Conservation (phyloP, 495 filamentous ascomycete species). For the Lophiotrema nucula region DNA sequence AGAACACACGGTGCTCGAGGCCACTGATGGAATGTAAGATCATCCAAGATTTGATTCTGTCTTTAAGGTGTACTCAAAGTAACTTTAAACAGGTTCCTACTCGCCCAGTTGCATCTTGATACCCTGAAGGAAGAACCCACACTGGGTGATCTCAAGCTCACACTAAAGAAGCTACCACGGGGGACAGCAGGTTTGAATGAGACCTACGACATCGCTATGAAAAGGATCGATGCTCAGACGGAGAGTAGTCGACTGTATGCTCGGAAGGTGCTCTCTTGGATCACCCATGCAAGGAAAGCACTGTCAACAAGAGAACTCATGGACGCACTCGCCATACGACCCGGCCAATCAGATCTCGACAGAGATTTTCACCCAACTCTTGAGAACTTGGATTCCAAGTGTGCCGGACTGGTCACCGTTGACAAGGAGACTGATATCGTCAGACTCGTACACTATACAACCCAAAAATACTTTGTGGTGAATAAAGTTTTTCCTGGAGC, state of each 20-base stretch:
- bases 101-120: conserved; percentile 12
- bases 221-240: conserved; percentile 45
- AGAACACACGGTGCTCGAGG: conserved; percentile 32
- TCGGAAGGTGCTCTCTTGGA: conserved; percentile 46
- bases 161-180: not conserved
- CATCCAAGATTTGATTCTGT: not conserved
- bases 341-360: conserved; percentile 39
- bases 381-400: conserved; percentile 47
- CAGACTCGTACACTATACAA: conserved; percentile 50
- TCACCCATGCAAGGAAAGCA: conserved; percentile 44
- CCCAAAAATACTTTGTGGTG: conserved; percentile 12
- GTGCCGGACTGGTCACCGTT: conserved; percentile 53
- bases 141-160: not conserved
- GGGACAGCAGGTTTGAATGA: not conserved
- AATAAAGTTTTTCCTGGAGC: not conserved
- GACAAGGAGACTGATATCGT: conserved; percentile 49
- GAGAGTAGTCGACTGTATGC: conserved; percentile 39
- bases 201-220: conserved; percentile 48
- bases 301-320: conserved; percentile 48
- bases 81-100: conserved; percentile 12
- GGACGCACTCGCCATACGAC: conserved; percentile 49
- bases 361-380: conserved; percentile 41
- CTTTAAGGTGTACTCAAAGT: not conserved
- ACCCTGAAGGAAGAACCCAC: not conserved
- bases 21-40: conserved; percentile 47